Evolutionary conservation across 2,329 filamentous ascomycete species (phyloP).

Genomic region (Stagonosporopsis cucurbitacearum): DNA sequence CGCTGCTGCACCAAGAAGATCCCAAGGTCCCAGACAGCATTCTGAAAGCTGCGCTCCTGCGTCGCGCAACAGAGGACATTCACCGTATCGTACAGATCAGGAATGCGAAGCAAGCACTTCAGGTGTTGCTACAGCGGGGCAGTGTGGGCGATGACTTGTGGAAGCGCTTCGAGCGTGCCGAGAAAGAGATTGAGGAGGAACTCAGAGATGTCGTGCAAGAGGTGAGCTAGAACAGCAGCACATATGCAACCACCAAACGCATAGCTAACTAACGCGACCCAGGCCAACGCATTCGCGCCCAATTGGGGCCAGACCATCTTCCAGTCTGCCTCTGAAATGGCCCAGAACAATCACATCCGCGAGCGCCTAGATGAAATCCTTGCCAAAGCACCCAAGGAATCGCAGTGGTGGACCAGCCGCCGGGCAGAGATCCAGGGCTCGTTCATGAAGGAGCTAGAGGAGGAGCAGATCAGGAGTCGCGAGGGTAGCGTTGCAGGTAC

Average conservation of each 20-base stretch:
- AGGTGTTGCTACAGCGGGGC: conserved; percentile 81
- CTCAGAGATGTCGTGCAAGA: conserved; percentile 91
- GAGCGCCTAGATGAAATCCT: conserved; percentile 78
- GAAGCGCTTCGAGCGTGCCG: conserved; percentile 88
- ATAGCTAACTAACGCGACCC: conserved; percentile 22
- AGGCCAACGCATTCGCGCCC: conserved; percentile 89
- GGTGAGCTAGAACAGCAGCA: conserved; percentile 58
- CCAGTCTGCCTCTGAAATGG: conserved; percentile 96
- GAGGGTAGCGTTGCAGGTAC: conserved; percentile 22
- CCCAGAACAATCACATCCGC: conserved; percentile 80
- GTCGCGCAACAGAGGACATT: conserved; percentile 91
- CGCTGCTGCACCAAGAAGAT: conserved; percentile 82
- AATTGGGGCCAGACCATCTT: conserved; percentile 96
- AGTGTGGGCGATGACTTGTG: conserved; percentile 96
- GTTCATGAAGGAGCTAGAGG: conserved; percentile 85
- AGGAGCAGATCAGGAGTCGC: conserved; percentile 49
- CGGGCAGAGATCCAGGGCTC: conserved; percentile 73
- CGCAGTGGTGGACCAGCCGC: conserved; percentile 91
- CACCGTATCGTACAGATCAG: conserved; percentile 88
- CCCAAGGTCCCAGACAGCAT: conserved; percentile 79
- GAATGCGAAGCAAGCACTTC: conserved; percentile 85
- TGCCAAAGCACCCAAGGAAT: conserved; percentile 73
- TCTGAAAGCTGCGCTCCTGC: conserved; percentile 84
- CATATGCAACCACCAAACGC: background rate
- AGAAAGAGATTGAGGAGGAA: conserved; percentile 98